Conservation (phyloP, 495 filamentous ascomycete genomes). For the Penicillium arizonense region DNA sequence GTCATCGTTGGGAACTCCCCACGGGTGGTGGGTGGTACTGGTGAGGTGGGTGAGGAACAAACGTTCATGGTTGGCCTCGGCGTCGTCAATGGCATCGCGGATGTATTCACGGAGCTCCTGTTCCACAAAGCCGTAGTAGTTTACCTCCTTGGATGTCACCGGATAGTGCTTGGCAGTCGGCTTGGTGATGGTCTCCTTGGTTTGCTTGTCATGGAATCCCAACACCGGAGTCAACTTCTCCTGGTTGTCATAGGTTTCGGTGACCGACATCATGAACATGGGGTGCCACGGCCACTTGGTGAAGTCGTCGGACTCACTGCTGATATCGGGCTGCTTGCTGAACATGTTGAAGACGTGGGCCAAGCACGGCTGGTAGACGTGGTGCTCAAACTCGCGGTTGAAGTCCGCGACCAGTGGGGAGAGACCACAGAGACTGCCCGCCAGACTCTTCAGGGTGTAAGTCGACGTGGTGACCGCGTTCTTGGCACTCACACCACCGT, state of each 20-base stretch:
- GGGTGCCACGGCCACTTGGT: constrained; percentile 43
- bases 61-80: constrained; percentile 40
- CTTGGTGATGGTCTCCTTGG: constrained; percentile 40
- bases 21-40: constrained; percentile 50
- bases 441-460: constrained; percentile 48
- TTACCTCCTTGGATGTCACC: constrained; percentile 36
- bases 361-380: constrained; percentile 52
- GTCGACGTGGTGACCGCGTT: constrained; percentile 44
- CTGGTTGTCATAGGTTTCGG: constrained; percentile 47
- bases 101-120: constrained; percentile 45
- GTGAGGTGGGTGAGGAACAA: constrained; percentile 50
- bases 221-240: constrained; percentile 36
- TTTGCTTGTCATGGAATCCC: constrained; percentile 40
- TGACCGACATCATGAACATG: constrained; percentile 49
- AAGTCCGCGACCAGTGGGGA: constrained; percentile 49
- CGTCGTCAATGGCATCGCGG: constrained; percentile 44
- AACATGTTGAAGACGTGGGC: constrained; percentile 42
- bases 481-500: constrained; percentile 44
- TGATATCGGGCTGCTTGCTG: constrained; percentile 29
- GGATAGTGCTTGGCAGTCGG: constrained; percentile 37
- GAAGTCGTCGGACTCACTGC: constrained; percentile 25
- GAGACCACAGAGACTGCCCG: constrained; percentile 47
- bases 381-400: constrained; percentile 44
- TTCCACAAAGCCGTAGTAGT: constrained; percentile 52
- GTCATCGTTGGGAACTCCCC: constrained; percentile 33